A percentile compares a stretch with the other conserved stretches of the same genome.
These are phyloP conservation scores for Zygoascus flipseniorum DNA, from an alignment of 805 yeast species.

Conservation along the genomic window DNA sequence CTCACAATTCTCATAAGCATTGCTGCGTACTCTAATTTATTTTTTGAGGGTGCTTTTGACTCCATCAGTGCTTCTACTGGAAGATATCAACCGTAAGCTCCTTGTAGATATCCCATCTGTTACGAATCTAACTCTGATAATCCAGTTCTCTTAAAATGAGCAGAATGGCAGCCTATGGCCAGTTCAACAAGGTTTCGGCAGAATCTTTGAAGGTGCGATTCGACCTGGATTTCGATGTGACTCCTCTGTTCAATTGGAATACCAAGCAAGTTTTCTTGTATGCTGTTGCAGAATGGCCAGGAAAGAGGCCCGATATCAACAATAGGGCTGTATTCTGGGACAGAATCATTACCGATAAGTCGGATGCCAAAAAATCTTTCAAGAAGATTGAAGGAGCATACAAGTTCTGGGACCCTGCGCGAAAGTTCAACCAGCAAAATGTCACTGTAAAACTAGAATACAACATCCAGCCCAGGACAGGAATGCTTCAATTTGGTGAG, in stretches of 20 bases:
- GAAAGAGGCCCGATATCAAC: slow-evolving; percentile 25
- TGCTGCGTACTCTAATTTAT: slow-evolving; percentile 21
- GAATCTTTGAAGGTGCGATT: slow-evolving; percentile 68
- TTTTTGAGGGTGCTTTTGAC: slow-evolving; percentile 19
- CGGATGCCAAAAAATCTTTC: slow-evolving; percentile 51
- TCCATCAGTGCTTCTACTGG: slow-evolving; percentile 15
- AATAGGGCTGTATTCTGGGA: slow-evolving; percentile 89
- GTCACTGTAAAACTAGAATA: slow-evolving; percentile 70
- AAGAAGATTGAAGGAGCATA: slow-evolving; percentile 58
- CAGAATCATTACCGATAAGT: slow-evolving; percentile 52
- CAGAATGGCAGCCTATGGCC: slow-evolving; percentile 58
- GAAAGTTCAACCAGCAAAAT: slow-evolving; percentile 43
- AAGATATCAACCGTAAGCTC: slow-evolving; percentile 10
- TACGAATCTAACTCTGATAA: not conserved
- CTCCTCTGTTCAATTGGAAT: slow-evolving; percentile 88
- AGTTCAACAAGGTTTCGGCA: slow-evolving; percentile 55
- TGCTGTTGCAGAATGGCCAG: slow-evolving; percentile 77
- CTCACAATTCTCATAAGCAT: slow-evolving; percentile 25
- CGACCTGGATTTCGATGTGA: slow-evolving; percentile 63
- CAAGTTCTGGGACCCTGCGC: slow-evolving; percentile 78
- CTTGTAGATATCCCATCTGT: not conserved
- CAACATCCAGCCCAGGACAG: slow-evolving; percentile 90
- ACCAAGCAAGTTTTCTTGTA: slow-evolving; percentile 94
- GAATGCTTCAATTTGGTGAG: slow-evolving; percentile 66
- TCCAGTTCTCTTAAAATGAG: slow-evolving; percentile 24